phyloP scores from a whole-genome alignment of 2,329 filamentous ascomycete species.

The Sordariomycetes sp. region DNA sequence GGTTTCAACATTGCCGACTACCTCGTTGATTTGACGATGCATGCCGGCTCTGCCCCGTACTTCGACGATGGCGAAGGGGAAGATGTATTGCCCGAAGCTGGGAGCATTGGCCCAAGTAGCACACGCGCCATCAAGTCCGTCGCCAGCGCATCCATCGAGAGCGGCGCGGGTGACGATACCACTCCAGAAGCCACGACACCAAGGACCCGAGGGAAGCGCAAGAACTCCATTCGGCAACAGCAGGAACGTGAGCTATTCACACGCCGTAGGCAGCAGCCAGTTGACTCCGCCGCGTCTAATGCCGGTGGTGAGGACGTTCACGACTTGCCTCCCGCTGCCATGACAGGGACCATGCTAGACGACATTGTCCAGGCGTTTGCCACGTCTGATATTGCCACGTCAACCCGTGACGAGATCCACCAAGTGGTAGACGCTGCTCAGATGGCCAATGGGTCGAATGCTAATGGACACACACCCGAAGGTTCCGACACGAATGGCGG shows the following conservation, averaged over 20 bases:
- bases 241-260: conserved; percentile 90
- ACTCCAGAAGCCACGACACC: conserved; percentile 46
- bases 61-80: conserved; percentile 46
- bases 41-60: conserved; percentile 55
- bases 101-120: conserved; percentile 72
- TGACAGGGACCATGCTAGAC: conserved; percentile 68
- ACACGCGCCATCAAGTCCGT: conserved; percentile 84
- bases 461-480: conserved; percentile 36
- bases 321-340: conserved; percentile 47
- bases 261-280: conserved; percentile 55
- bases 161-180: conserved; percentile 56
- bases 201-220: conserved; percentile 59
- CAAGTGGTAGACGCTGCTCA: conserved; percentile 54
- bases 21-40: conserved; percentile 95
- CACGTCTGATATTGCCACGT: conserved; percentile 64
- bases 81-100: conserved; percentile 36
- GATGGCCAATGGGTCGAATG: conserved; percentile 53
- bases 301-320: conserved; percentile 52
- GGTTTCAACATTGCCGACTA: conserved; percentile 99
- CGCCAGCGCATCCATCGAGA: conserved; percentile 69
- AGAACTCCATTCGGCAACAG: conserved; percentile 70
- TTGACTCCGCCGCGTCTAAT: conserved; percentile 53
- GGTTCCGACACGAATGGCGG: conserved; percentile 40
- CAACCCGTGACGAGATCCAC: conserved; percentile 69
- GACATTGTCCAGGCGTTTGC: conserved; percentile 66